phyloP scores from a whole-genome alignment of 1,139 yeast species.

The Neolecta irregularis region DNA sequence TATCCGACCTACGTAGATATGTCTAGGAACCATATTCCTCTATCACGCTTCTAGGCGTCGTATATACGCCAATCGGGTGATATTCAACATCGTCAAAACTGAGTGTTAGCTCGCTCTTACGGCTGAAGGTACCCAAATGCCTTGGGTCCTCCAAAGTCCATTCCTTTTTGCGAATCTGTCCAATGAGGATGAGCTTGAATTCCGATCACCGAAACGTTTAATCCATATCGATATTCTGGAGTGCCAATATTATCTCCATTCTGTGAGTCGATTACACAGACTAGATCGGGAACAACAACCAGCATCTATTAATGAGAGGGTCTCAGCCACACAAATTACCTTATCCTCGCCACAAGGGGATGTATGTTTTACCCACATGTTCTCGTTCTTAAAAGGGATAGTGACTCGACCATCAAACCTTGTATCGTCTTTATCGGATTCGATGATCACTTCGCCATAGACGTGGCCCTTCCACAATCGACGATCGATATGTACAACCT shows the following conservation, averaged over 20 bases:
- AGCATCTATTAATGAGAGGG: too few relatives aligned
- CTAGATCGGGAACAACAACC: conserved; percentile 34
- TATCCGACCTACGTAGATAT: too few relatives aligned
- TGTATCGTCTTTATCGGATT: conserved; percentile 17
- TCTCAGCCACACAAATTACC: too few relatives aligned
- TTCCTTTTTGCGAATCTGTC: conserved; percentile 27
- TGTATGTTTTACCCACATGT: conserved; percentile 24
- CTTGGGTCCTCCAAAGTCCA: conserved; percentile 31
- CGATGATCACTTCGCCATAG: conserved; percentile 34
- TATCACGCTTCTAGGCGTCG: conserved; percentile 28
- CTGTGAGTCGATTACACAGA: conserved; percentile 30
- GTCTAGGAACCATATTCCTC: conserved; percentile 30
- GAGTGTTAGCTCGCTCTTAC: conserved; percentile 14
- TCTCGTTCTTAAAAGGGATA: conserved; percentile 36
- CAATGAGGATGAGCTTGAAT: conserved; percentile 30
- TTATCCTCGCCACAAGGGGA: conserved; percentile 18
- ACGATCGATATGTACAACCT: conserved; percentile 31
- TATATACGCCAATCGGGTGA: conserved; percentile 27
- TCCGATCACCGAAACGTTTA: conserved; percentile 30
- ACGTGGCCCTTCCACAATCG: conserved; percentile 31
- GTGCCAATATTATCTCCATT: conserved; percentile 36
- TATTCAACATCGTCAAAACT: conserved; percentile 27
- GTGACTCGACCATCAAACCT: conserved; percentile 18
- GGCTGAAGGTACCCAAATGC: conserved; percentile 29
- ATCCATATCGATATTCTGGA: conserved; percentile 34